Percentiles rank a stretch among this genome's conserved stretches.
phyloP scores from a whole-genome alignment of 2,329 filamentous ascomycete genomes.

The Zymoseptoria brevis region DNA sequence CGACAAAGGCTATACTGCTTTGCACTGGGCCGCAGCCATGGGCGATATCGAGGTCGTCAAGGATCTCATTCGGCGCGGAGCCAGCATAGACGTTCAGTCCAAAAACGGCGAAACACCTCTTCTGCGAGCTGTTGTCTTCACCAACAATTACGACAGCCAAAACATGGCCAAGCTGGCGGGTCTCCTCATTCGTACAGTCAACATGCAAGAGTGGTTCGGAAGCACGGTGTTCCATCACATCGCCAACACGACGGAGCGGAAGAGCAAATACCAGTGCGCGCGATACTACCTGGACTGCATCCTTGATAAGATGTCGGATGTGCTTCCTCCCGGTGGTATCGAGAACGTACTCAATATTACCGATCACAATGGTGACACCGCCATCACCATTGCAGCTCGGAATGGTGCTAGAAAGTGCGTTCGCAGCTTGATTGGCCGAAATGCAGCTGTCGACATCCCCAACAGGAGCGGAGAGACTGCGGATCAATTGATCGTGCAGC shows the following conservation, averaged over 20 bases:
- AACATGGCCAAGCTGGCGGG: slow-evolving; percentile 80
- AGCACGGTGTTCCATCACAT: slow-evolving; percentile 93
- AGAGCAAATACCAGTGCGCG: slow-evolving; percentile 80
- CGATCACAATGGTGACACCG: slow-evolving; percentile 83
- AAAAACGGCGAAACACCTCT: slow-evolving; percentile 71
- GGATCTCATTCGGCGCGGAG: slow-evolving; percentile 73
- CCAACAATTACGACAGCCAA: slow-evolving; percentile 90
- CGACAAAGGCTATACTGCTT: slow-evolving; percentile 79
- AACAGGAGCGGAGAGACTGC: slow-evolving; percentile 78
- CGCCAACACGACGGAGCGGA: slow-evolving; percentile 75
- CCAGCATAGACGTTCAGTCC: slow-evolving; percentile 61
- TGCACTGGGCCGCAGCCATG: slow-evolving; percentile 98
- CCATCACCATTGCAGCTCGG: slow-evolving; percentile 76
- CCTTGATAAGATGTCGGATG: slow-evolving; percentile 75
- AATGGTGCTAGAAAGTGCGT: slow-evolving; percentile 75
- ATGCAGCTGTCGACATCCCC: slow-evolving; percentile 72
- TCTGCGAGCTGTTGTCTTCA: slow-evolving; percentile 91
- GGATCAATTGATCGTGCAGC: slow-evolving; percentile 68
- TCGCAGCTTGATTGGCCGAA: slow-evolving; percentile 61
- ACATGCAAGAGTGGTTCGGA: slow-evolving; percentile 68
- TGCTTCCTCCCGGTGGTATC: slow-evolving; percentile 66
- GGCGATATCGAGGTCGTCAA: slow-evolving; percentile 87
- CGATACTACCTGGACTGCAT: slow-evolving; percentile 91
- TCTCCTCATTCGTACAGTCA: slow-evolving; percentile 74
- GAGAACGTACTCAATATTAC: slow-evolving; percentile 72